Conservation (phyloP, 108 stramenopile genomes). For the Pseudonitzschia multiseries region DNA sequence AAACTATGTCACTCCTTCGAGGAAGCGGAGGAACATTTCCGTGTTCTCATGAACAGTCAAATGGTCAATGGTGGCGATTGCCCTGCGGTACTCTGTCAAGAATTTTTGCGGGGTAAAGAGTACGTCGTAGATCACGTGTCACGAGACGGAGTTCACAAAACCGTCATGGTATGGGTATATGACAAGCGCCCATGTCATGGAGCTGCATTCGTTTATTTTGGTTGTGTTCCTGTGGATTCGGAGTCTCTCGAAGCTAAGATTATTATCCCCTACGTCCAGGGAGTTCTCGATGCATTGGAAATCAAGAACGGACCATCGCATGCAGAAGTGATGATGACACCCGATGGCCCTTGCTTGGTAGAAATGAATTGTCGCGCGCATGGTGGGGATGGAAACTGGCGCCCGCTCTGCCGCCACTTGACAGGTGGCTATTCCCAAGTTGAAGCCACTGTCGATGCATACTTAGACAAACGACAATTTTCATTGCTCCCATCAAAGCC, state of each 20-base stretch:
- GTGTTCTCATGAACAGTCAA: conserved; percentile 78
- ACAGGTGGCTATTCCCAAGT: conserved; percentile 88
- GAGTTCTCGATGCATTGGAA: conserved; percentile 76
- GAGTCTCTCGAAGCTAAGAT: conserved; percentile 71
- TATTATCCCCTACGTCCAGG: conserved; percentile 77
- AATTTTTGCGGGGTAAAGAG: conserved; percentile 57
- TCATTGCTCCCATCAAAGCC: conserved; percentile 57
- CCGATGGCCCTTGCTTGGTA: conserved; percentile 84
- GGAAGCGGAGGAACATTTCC: conserved; percentile 89
- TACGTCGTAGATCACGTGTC: conserved; percentile 70
- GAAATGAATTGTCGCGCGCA: conserved; percentile 82
- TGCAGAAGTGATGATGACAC: conserved; percentile 70
- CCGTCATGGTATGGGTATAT: conserved; percentile 64
- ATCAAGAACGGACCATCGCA: conserved; percentile 68
- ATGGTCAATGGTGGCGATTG: conserved; percentile 71
- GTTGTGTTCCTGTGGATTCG: conserved; percentile 71
- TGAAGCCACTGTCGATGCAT: conserved; percentile 80
- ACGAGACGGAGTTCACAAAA: conserved; percentile 60
- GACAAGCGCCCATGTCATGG: conserved; percentile 84
- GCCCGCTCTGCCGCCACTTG: conserved; percentile 69
- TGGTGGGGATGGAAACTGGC: conserved; percentile 94
- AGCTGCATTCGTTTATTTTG: conserved; percentile 87
- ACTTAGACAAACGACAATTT: conserved; percentile 69
- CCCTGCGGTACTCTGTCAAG: conserved; percentile 52
- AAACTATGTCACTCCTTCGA: conserved; percentile 87